Percentiles rank a stretch among this genome's conserved stretches.
These are phyloP conservation scores for Colletotrichum tamarilloi DNA, from an alignment of 2,329 filamentous ascomycete genomes.

Conservation along the genomic window DNA sequence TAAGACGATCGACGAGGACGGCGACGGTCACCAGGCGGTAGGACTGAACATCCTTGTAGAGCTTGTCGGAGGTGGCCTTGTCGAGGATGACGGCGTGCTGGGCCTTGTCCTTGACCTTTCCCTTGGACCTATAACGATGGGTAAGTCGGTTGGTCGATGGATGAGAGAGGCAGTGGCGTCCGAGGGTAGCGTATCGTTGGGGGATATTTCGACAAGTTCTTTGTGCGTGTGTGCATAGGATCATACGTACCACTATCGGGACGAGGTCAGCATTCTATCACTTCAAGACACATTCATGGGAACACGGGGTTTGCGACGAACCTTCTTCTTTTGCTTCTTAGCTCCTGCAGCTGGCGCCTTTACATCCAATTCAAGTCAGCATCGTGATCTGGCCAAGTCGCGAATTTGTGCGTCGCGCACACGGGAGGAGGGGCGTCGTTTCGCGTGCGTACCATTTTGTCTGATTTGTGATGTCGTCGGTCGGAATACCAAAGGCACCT, in stretches of 20 bases:
- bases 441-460: slow-evolving; percentile 35
- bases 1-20: slow-evolving; percentile 98
- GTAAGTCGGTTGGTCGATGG: slow-evolving; percentile 28
- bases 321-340: slow-evolving; percentile 64
- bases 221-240: slow-evolving; percentile 2
- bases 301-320: slow-evolving; percentile 20
- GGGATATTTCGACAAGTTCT: background rate
- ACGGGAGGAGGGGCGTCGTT: background rate
- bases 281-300: background rate
- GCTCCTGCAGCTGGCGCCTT: slow-evolving; percentile 58
- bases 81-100: slow-evolving; percentile 99
- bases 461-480: slow-evolving; percentile 36
- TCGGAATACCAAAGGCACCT: slow-evolving; percentile 32
- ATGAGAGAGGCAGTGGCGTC: background rate
- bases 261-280: slow-evolving; percentile 23
- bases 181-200: slow-evolving; percentile 17
- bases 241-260: slow-evolving; percentile 47
- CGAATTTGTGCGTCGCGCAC: background rate
- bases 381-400: background rate
- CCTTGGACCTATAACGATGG: slow-evolving; percentile 48
- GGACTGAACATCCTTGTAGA: slow-evolving; percentile 99
- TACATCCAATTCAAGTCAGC: slow-evolving; percentile 23
- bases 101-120: slow-evolving; percentile 99
- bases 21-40: slow-evolving; percentile 99
- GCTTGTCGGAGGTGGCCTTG: slow-evolving; percentile 96